Conservation (phyloP, 1,139 yeast genomes). For the Hanseniaspora sp. region DNA sequence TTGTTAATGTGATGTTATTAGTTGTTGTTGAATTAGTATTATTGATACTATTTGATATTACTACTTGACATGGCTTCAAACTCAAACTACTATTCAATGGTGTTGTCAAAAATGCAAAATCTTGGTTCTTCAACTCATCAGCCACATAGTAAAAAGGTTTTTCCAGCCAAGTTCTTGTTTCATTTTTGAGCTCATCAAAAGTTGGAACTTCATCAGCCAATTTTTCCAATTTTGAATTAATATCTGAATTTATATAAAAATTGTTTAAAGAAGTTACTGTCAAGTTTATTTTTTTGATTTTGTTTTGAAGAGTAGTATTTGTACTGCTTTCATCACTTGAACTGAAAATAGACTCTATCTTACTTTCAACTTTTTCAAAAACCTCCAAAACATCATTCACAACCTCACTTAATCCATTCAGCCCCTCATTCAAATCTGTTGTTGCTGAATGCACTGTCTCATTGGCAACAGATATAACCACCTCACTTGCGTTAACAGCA, state of each 20-base stretch:
- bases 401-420: slow-evolving; percentile 42
- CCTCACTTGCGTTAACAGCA: slow-evolving; percentile 63
- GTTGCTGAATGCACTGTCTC: slow-evolving; percentile 45
- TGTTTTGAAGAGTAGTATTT: not conserved
- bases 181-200: slow-evolving; percentile 44
- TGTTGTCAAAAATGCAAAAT: slow-evolving; percentile 24
- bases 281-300: slow-evolving; percentile 40
- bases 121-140: slow-evolving; percentile 29
- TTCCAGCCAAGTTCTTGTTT: slow-evolving; percentile 37
- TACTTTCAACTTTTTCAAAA: slow-evolving; percentile 37
- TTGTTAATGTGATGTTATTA: not conserved
- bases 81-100: slow-evolving; percentile 21
- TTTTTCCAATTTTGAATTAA: slow-evolving; percentile 42
- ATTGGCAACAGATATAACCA: slow-evolving; percentile 50
- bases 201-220: slow-evolving; percentile 45
- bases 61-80: slow-evolving; percentile 23
- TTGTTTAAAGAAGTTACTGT: slow-evolving; percentile 47
- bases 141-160: slow-evolving; percentile 46
- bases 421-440: slow-evolving; percentile 50
- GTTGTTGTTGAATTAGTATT: not conserved
- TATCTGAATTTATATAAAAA: slow-evolving; percentile 51
- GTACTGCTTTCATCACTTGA: slow-evolving; percentile 29
- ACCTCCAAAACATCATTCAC: slow-evolving; percentile 42
- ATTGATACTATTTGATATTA: not conserved
- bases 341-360: slow-evolving; percentile 35